Evolutionary conservation across 1,139 yeast species (phyloP), one percentile per base, ranked within the genome.

Genomic region (Kodamaea sp.): DNA sequence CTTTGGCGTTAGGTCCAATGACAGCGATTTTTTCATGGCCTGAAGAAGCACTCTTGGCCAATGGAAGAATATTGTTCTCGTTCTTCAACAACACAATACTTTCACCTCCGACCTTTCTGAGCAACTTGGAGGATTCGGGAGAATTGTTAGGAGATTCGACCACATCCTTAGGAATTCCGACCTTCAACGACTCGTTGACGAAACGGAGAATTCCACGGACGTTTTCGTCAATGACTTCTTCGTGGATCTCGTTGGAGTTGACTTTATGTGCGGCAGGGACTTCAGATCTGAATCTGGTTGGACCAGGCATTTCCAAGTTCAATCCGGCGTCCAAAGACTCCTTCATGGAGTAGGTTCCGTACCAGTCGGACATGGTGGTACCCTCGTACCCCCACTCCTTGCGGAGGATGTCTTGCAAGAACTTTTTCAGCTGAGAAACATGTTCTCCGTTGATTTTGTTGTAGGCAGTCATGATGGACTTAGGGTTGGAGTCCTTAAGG

Each of bases 81-180:
- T 79, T 78, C 39, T 61, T 78, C 48, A 79, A 63, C 42, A 79
- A 53, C 3, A 78, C 83, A 32, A 73, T 62, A 4, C 78, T 61
- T 39, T 77, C 83, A 28, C 60, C 69, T 19, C 77, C 80, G 6
- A 73, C 51, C 43, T 65, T 56, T 50, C 82, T 65, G 39, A 78
- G 57, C 7, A 72, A 48, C 15, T 42, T 46, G 1, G 51, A 55
- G 2, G 80, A 75, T 40, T 71, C 75, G 5, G 71, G 66, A 12
- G 69, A 66, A 40, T 69, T 63, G 45, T 71, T 67, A 57, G 24
- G 68, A 52, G 43, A 41, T 49, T 75, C 79, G 3, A 57, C 50
- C 21, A 49, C 65, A 39, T 66, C 57, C 30, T 63, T 70, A 3
- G 69, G 66, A 34, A 76, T 61, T 12, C 73, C 76, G 10, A 71